Conservation (phyloP, 2,329 filamentous ascomycete species). For the Fusarium sulawesiense region DNA sequence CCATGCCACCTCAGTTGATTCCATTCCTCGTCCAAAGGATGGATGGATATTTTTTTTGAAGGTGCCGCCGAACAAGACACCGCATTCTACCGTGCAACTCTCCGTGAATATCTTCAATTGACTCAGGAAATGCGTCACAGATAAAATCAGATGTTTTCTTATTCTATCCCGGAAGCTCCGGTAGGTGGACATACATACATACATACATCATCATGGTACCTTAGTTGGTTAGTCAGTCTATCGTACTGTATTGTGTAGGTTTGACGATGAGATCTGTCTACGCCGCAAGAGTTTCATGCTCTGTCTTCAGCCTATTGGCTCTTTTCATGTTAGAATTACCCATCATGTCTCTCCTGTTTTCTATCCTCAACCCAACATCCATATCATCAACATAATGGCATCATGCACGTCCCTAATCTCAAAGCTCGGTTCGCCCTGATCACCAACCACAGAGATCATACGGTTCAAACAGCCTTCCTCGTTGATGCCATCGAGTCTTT, state of each 20-base stretch:
- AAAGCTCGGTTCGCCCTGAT: conserved; percentile 33
- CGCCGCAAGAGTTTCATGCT: conserved; percentile 2
- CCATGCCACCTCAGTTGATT: conserved; percentile 34
- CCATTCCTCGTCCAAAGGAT: conserved; percentile 7
- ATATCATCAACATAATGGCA: conserved; percentile 20
- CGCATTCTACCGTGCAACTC: conserved; percentile 32
- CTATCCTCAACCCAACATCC: conserved; percentile 5
- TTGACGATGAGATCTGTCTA: conserved; percentile 30
- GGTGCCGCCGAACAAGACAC: conserved; percentile 35
- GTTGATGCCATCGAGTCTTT: conserved; percentile 9
- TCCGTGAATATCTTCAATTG: conserved; percentile 16
- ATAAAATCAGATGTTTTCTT: conserved; percentile 17
- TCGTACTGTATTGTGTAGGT: conserved; percentile 2
- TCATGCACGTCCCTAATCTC: conserved; percentile 20
- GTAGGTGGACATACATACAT: conserved; percentile 26
- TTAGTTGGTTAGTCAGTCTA: background rate
- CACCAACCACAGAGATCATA: conserved; percentile 29
- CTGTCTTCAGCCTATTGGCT: background rate
- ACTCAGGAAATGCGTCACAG: background rate
- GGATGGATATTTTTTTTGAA: conserved; percentile 8
- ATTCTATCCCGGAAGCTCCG: conserved; percentile 36
- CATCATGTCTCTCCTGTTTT: background rate
- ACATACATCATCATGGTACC: conserved; percentile 6
- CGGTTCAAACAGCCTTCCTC: conserved; percentile 7
- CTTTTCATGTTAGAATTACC: conserved; percentile 17